Conservation (phyloP, 2,329 filamentous ascomycete genomes). For the Penicillium sp. region DNA sequence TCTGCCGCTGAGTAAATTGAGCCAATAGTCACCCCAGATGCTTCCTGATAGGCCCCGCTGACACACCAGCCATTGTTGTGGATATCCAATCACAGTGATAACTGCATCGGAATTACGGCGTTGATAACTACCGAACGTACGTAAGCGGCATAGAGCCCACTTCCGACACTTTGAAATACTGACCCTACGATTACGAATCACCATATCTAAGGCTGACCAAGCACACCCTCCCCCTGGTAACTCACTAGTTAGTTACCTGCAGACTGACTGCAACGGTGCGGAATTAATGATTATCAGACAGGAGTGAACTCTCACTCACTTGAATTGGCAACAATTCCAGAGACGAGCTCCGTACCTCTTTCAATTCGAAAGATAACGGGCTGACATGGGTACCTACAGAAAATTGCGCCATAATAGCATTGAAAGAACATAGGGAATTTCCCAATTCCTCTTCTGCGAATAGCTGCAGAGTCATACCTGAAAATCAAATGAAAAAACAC, state of each 20-base stretch:
- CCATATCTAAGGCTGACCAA: constrained; percentile 1
- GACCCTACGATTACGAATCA: neutral
- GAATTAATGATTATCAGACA: neutral
- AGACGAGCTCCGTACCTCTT: too few relatives aligned
- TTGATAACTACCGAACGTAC: neutral
- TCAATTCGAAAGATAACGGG: too few relatives aligned
- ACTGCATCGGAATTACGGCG: neutral
- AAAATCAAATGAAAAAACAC: too few relatives aligned
- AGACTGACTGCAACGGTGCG: neutral
- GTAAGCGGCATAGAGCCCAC: neutral
- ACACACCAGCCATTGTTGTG: neutral
- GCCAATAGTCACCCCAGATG: constrained; percentile 1
- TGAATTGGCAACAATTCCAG: too few relatives aligned
- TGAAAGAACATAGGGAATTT: too few relatives aligned
- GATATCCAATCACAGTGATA: neutral
- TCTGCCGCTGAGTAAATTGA: neutral
- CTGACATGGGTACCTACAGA: too few relatives aligned
- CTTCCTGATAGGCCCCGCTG: constrained; percentile 4
- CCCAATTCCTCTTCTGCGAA: too few relatives aligned
- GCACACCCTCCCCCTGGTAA: neutral
- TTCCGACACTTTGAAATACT: neutral
- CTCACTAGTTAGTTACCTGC: neutral
- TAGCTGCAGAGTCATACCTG: too few relatives aligned
- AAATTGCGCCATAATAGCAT: too few relatives aligned
- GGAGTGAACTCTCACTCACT: too few relatives aligned